A percentile compares a stretch with the other conserved stretches of the same genome.
These are phyloP conservation scores for Backusella tarrabulga DNA, from an alignment of 192 early-diverging fungal species.

Conservation along the genomic window DNA sequence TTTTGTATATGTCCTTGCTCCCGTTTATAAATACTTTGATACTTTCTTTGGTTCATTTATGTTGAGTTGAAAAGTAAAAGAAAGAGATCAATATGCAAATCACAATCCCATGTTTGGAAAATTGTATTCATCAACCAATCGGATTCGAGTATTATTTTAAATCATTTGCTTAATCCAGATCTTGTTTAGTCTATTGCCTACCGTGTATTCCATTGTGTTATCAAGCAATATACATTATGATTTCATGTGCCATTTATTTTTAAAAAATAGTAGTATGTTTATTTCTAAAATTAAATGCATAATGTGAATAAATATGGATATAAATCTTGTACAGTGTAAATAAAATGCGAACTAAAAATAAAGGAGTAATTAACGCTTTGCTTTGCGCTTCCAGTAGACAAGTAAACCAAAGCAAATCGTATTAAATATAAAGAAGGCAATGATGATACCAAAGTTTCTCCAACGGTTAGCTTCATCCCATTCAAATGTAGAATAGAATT, in stretches of 20 bases:
- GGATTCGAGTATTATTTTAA: too few relatives aligned
- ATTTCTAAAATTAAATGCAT: neutral
- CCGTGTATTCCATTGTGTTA: too few relatives aligned
- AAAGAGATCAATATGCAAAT: neutral
- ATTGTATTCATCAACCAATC: too few relatives aligned
- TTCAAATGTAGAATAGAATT: slow-evolving; percentile 50
- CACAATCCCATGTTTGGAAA: too few relatives aligned
- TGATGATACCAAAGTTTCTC: slow-evolving; percentile 70
- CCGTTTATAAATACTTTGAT: neutral
- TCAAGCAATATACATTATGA: too few relatives aligned
- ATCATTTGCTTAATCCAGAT: too few relatives aligned
- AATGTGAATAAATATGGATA: neutral
- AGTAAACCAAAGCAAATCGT: slow-evolving; percentile 40
- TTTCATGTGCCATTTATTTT: too few relatives aligned
- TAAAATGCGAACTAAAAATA: neutral
- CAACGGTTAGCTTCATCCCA: slow-evolving; percentile 62
- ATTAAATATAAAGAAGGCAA: slow-evolving; percentile 62
- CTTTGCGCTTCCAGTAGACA: slow-evolving; percentile 41
- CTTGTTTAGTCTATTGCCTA: too few relatives aligned
- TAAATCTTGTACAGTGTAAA: neutral
- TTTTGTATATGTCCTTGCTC: neutral
- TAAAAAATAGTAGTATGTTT: neutral
- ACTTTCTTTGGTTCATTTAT: neutral
- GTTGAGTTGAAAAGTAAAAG: neutral
- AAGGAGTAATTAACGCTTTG: slow-evolving; percentile 15